Percentiles rank a stretch among this genome's conserved stretches.
phyloP scores from a whole-genome alignment of 163 green algal genomes.

The Scenedesmus sp. region DNA sequence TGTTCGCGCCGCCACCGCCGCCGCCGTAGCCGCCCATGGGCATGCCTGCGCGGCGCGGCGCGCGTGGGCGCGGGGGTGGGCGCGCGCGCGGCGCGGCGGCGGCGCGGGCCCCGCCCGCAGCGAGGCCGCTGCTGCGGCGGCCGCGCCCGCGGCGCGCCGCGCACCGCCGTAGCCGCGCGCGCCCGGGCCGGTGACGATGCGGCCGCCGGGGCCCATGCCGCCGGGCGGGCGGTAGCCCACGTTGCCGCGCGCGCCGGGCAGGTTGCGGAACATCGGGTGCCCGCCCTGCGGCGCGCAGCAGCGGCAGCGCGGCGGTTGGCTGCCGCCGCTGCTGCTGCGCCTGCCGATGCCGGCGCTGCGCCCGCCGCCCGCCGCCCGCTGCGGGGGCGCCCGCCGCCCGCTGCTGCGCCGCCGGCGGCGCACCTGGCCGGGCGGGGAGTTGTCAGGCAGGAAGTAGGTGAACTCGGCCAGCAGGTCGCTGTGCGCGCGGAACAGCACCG shows the following conservation, averaged over 20 bases:
- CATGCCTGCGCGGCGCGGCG: too few species aligned
- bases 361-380: background rate
- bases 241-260: constrained; percentile 33
- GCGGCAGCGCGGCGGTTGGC: background rate
- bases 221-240: constrained; percentile 9
- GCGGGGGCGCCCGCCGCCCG: too few species aligned
- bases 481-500: constrained; percentile 93
- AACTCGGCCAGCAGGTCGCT: constrained; percentile 97
- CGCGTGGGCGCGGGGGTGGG: too few species aligned
- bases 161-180: constrained; percentile 22
- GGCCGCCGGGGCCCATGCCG: constrained; percentile 21
- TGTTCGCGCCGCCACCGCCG: constrained; percentile 17
- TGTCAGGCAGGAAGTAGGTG: constrained; percentile 98
- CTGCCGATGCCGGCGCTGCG: background rate
- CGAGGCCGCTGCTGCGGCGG: too few species aligned
- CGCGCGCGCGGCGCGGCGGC: too few species aligned
- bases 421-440: constrained; percentile 46
- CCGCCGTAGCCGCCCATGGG: constrained; percentile 16
- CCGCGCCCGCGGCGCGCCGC: too few species aligned
- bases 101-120: too few species aligned
- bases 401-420: constrained; percentile 11
- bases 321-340: constrained; percentile 8
- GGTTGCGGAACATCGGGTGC: constrained; percentile 31
- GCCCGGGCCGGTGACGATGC: background rate
- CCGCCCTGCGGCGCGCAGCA: constrained; percentile 19